Evolutionary conservation across 2,329 filamentous ascomycete genomes (phyloP), one percentile per base, ranked within the genome.

Genomic region (Aspergillus sp.): DNA sequence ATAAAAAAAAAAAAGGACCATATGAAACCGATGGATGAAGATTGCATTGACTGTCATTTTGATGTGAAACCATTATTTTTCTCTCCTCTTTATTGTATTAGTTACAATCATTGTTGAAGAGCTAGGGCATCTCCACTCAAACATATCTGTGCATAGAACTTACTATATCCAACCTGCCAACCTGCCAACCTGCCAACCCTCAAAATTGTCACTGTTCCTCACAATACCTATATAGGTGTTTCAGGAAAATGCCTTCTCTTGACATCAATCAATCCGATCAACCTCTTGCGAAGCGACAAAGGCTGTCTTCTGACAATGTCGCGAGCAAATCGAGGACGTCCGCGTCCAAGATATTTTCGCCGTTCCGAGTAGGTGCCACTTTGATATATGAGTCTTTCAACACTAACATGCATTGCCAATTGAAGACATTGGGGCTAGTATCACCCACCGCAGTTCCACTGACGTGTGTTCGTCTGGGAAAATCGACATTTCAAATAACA

Each of bases 401-500:
- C 27, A 43, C 10, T 43, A 25, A 45, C 56, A 25, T 50, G 39
- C 46, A 20, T 35, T 51, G 47, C 17, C 37, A 39, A 17, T 17
- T 38, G 20, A 64, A 95, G 88, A 96, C 91, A 42, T 81, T 98
- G 55, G 93, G 93, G 13, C 78, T 98, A 27, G 89, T 98, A 2
- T 96, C 93, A 4, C 89, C 93, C 0, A 96, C 91, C 2, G 72
- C 77, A 43, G 89, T 96, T 0, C 91, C 93, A 0, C 97, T 98
- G 64, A 90, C 91, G 2, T 86, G 86, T 5, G 80, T 94, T 27
- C 87, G 91, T 0, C 77, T 95, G 13, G 93, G 93, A 49, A 95
- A 95, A 71, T 91, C 88, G 1, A 95, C 90, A 3, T 98, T 95
- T 65, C 93, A 98, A 67, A 89, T 98, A 68, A 97, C 93, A 30